Percentiles rank a stretch among this genome's conserved stretches.
Conservation (phyloP, 805 yeast genomes). For the Maudiozyma serrabonitensis region DNA sequence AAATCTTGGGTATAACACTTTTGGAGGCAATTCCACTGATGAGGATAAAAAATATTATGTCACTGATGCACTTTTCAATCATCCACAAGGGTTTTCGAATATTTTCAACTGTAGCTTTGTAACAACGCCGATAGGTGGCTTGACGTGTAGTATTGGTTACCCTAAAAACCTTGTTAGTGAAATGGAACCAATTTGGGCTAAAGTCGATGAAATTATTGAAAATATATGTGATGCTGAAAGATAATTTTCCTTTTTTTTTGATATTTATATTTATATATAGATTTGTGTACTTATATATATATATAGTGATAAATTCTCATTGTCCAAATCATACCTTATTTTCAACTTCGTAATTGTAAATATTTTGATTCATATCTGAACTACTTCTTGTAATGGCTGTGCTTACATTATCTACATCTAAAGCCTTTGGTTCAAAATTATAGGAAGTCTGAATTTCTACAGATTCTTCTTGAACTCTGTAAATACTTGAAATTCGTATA, state of each 20-base stretch:
- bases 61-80: constrained; percentile 18
- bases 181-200: constrained; percentile 6
- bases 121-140: constrained; percentile 20
- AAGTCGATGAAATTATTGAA: background rate
- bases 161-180: constrained; percentile 9
- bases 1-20: constrained; percentile 20
- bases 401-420: background rate
- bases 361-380: background rate
- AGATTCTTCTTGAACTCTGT: constrained; percentile 12
- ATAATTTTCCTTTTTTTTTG: background rate
- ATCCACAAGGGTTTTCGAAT: constrained; percentile 21
- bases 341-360: background rate
- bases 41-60: constrained; percentile 7
- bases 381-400: background rate
- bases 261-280: background rate
- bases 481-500: constrained; percentile 9
- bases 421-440: background rate
- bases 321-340: background rate
- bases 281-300: background rate
- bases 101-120: constrained; percentile 17
- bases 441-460: constrained; percentile 4
- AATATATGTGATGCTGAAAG: background rate
- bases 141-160: constrained; percentile 16
- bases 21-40: constrained; percentile 3
- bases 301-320: background rate